Base-by-base conservation (phyloP, 139 green algal genomes). In the Nannochloris sp. region DNA sequence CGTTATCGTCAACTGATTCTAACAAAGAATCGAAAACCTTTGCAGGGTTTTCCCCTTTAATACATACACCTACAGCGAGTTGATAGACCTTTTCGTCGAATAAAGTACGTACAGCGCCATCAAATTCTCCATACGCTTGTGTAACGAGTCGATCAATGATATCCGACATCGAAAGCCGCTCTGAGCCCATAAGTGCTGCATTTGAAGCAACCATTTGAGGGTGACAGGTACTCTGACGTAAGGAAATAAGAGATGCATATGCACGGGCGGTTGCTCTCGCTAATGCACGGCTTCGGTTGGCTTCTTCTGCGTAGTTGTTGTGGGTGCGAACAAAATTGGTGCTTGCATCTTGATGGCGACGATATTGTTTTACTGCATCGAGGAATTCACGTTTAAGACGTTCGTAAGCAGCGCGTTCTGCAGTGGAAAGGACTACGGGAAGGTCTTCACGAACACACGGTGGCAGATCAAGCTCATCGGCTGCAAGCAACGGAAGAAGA, bases 341-440 rank as follows among this genome's bases (percentile, higher is more conserved):
- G 45, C 24, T 54, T 32, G 34, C 67, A 3, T 27, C 34, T 12
- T 63, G 59, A 12, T 68, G 59, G 44, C 55, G 46, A 10, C n/a
- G 6, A 29, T 70, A 25, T 33, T 63, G 45, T 39, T 35, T 70
- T 1, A 53, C 60, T 1, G 60, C 61, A 46, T 68, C 47, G 3
- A 38, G 24, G 5, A 65, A 76, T 15, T 14, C 25, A 48, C 65
- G 68, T 58, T 35, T 71, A 34, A 27, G 34, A 42, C 37, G 54
- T 31, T 79, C 61, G 58, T 87, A 87, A 46, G 68, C 70, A 32
- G 70, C 60, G 4, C 67, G 67, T 67, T 87, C 81, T 47, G 80
- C 81, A 6, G 57, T 42, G 36, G 63, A 74, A 2, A 87, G 70
- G 19, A 48, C 7, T 44, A 88, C 73, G 35, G 8, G 45, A 23